Base-by-base conservation (phyloP, 1,284 basidiomycete genomes). In the Cutaneotrichosporon sp. region DNA sequence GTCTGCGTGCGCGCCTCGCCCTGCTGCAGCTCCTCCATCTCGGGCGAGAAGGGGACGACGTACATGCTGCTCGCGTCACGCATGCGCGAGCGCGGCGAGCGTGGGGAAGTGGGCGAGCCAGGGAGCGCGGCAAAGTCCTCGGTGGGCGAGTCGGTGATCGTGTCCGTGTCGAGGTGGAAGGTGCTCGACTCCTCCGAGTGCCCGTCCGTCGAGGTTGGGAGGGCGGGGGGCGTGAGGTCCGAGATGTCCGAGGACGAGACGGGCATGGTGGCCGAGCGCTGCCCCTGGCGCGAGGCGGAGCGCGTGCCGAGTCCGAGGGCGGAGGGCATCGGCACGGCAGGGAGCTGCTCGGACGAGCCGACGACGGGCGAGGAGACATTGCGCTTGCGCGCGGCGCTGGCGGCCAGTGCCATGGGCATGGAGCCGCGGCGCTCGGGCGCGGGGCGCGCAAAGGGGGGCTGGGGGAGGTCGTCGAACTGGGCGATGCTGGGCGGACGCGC, bases 91-190 rank as follows among this genome's bases (percentile, higher is more conserved):
- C 33, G 31, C 31, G 16, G 38, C 18, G 4, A 7, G 38, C 38
- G 38, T n/a, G n/a, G n/a, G n/a, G 55, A 56, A 4, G 45, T 9
- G 16, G 54, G 54, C 45, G 55, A 56, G 43, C 49, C 55, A 29
- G 55, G 55, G 14, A 33, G 45, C 4, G 54, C 25, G 42, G 27
- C 38, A 50, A 50, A 50, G 47, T 50, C 47, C 47, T 50, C 47
- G 42, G n/a, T 33, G 31, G 45, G 27, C 24, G 36, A 38, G 36
- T 45, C 54, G 16, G 25, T 24, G 9, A 38, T 49, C 16, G 31
- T 47, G 7, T 49, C 46, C 22, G 45, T 38, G 46, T 46, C 43
- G 46, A 53, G 33, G 33, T 36, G 22, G 33, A 53, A 38, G 9
- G 51, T 34, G 11, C 33, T 38, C 11, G 51, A 36, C 51, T 53